Evolutionary conservation across 2,329 filamentous ascomycete genomes (phyloP).

Genomic region (Cladosporium austrohemisphaericum): DNA sequence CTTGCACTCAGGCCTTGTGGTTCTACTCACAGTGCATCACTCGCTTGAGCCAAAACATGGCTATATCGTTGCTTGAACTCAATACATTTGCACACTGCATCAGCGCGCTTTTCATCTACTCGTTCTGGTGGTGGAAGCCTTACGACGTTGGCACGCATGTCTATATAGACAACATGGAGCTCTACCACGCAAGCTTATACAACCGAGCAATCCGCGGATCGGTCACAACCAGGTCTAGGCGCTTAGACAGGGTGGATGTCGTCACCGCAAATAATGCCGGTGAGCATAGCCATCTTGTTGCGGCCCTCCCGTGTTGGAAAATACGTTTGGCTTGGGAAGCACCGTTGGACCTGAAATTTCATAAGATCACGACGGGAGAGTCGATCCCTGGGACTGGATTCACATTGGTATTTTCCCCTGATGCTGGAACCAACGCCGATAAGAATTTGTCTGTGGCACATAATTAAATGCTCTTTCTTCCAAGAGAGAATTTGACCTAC

Average conservation of each 20-base stretch:
- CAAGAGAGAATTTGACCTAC: no score
- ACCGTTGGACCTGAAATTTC: no score
- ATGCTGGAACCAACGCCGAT: no score
- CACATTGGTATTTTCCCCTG: no score
- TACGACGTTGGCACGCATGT: constrained; percentile 19
- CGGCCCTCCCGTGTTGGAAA: no score
- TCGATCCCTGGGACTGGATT: constrained; percentile 20
- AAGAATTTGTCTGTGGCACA: no score
- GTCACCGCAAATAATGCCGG: no score
- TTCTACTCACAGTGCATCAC: constrained; percentile 23
- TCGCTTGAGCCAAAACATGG: constrained; percentile 17
- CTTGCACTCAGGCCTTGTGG: constrained; percentile 21
- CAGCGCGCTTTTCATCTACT: constrained; percentile 22
- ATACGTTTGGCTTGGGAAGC: no score
- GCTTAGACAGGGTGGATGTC: background rate
- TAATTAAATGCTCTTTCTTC: no score
- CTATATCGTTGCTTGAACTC: constrained; percentile 23
- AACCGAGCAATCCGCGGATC: no score
- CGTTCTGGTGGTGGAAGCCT: constrained; percentile 26
- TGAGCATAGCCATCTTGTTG: no score
- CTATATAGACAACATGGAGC: background rate
- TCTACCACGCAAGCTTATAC: no score
- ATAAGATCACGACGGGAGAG: background rate
- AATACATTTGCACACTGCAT: constrained; percentile 24
- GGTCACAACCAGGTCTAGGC: background rate